These are phyloP conservation scores for Diaporthe longicolla DNA, from an alignment of 2,329 filamentous ascomycete genomes.

Conservation along the genomic window DNA sequence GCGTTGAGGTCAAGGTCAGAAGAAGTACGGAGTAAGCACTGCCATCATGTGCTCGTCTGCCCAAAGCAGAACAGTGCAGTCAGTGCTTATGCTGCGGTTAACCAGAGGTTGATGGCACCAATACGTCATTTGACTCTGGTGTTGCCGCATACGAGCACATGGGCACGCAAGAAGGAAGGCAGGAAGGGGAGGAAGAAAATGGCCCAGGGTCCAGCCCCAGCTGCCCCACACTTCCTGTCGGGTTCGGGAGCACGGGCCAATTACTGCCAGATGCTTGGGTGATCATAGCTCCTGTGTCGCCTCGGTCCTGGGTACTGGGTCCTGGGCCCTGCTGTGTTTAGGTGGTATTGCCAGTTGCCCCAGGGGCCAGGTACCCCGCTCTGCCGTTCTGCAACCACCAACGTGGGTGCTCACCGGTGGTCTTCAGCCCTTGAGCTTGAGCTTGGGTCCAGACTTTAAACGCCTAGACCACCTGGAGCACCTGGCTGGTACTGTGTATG, in stretches of 20 bases:
- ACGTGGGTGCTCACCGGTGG: no score
- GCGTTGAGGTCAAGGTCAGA: no score
- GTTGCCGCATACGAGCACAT: background rate
- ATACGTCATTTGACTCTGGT: slow-evolving; percentile 24
- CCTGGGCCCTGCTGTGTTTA: no score
- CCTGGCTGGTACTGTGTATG: background rate
- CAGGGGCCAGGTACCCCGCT: slow-evolving; percentile 18
- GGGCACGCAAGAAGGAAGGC: background rate
- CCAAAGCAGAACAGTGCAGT: background rate
- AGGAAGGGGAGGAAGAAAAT: no score
- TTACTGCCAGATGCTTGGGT: background rate
- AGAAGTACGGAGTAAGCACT: no score
- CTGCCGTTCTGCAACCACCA: background rate
- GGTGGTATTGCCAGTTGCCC: background rate
- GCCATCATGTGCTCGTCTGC: background rate
- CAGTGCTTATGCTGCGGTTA: background rate
- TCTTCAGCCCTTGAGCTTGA: background rate
- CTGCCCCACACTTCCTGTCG: background rate
- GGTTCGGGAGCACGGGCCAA: slow-evolving; percentile 16
- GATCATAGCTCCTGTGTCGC: slow-evolving; percentile 16
- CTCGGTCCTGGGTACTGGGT: background rate
- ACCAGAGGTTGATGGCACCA: slow-evolving; percentile 1
- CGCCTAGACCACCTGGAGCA: background rate
- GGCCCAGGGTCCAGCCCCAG: slow-evolving; percentile 30
- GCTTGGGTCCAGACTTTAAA: no score